Base-by-base conservation (phyloP, 176 grass and related monocot species). In the Avena eriantha region DNA sequence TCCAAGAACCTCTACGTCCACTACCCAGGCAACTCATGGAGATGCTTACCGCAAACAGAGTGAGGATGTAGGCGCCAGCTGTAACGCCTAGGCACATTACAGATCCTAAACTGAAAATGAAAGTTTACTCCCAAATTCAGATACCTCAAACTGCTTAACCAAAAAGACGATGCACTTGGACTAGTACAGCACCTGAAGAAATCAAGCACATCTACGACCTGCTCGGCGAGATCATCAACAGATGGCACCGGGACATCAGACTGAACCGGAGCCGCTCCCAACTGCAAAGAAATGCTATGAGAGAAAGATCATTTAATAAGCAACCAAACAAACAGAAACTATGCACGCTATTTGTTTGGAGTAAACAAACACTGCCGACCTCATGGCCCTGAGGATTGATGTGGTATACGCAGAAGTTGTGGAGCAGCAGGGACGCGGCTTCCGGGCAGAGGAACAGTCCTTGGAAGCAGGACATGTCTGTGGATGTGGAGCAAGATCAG, bases 81-180 rank as follows among this genome's bases (percentile, higher is more conserved):
- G 89, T 95, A 50, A 97, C 95, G 50, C 95, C 95, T 66, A 97
- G 84, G 89, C 95, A 97, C 95, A 97, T 97, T 53, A 97, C 92
- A 29, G 90, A 91, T 76, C 83, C 89, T 89, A 97, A 86, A 84
- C 95, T 97, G 89, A 48, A 76, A 75, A 48, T 18, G 12, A 18
- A 34, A 34, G 73, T 35, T 46, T 34, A 10, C 29, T 0, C 14
- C 8, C 17, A 21, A 82, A 77, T 64, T 89, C 45, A 84, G 23
- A 66, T 26, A 43, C 2, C 12, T 24, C 31, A 9, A 19, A 61
- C 2, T 45, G 49, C 24, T 22, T 8, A 84, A 12, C 76, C 34
- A 84, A 66, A 10, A 80, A 70, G 7, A 61, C 16, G 16, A 33
- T 18, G 51, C 16, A 54, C 22, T 11, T 35, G 39, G 75, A 35